Conservation (phyloP, 1,284 basidiomycete genomes). For the Sphaerobolus stellatus region DNA sequence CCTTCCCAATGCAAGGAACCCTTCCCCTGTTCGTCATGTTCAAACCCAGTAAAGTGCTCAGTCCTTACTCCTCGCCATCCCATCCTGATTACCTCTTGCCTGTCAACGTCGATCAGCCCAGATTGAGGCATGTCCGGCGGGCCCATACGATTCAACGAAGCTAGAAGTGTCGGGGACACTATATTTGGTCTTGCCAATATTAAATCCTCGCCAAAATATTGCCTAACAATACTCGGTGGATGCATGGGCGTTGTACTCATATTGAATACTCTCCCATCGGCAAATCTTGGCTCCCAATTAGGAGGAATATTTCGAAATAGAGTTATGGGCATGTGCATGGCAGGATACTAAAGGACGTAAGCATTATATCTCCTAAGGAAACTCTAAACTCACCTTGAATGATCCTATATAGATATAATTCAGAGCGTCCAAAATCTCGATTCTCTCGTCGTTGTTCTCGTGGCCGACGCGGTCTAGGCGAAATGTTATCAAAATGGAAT, state of each 20-base stretch:
- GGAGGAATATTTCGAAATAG: background rate
- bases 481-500: background rate
- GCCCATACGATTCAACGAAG: background rate
- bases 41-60: background rate
- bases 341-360: slow-evolving; percentile 1
- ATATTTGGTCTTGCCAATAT: background rate
- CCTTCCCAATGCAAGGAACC: background rate
- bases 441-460: background rate
- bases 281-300: background rate
- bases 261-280: background rate
- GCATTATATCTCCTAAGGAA: background rate
- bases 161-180: background rate
- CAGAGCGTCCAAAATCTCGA: slow-evolving; percentile 5
- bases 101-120: background rate
- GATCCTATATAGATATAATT: slow-evolving; percentile 5
- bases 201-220: background rate
- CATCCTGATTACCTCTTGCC: background rate
- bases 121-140: background rate
- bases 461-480: slow-evolving; percentile 1
- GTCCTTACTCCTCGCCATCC: background rate
- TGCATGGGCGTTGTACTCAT: background rate
- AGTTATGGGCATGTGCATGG: slow-evolving; percentile 5
- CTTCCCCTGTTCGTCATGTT: too few relatives aligned
- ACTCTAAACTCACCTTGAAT: slow-evolving; percentile 6
- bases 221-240: background rate